Conservation (phyloP, 2,329 filamentous ascomycete genomes). For the Huntiella omanensis region DNA sequence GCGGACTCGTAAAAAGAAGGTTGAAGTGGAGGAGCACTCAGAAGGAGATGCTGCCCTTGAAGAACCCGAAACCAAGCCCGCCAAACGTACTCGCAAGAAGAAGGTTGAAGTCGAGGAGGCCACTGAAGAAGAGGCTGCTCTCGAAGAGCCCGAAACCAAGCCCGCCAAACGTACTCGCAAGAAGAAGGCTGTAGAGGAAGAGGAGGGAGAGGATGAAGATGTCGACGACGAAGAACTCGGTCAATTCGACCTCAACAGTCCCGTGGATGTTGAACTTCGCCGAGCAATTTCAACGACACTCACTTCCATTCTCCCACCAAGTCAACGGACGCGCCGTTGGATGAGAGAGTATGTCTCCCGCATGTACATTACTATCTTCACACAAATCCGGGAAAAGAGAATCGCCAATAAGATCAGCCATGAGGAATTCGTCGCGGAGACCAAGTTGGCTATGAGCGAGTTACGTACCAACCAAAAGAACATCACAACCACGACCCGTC, state of each 20-base stretch:
- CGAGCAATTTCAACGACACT: not conserved
- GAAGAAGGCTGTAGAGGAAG: not conserved
- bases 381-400: not conserved
- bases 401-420: slow-evolving; percentile 12
- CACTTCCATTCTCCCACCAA: not conserved
- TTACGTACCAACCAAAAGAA: slow-evolving; percentile 19
- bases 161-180: not conserved
- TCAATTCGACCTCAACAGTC: not conserved
- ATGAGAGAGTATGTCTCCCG: not conserved
- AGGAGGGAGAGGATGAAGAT: not conserved
- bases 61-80: not conserved
- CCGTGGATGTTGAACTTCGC: not conserved
- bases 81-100: not conserved
- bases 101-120: not conserved
- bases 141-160: not conserved
- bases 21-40: not conserved
- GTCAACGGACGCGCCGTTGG: not conserved
- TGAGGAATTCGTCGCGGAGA: slow-evolving; percentile 15
- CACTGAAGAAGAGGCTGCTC: not conserved
- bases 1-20: not conserved
- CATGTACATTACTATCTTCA: slow-evolving; percentile 1
- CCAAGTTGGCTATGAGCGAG: slow-evolving; percentile 17
- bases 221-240: not conserved
- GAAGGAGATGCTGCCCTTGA: not conserved
- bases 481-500: slow-evolving; percentile 20